A percentile compares a stretch with the other conserved stretches of the same genome.
Evolutionary conservation across 2,329 filamentous ascomycete genomes (phyloP).

Genomic region (Lasiodiplodia sp.): DNA sequence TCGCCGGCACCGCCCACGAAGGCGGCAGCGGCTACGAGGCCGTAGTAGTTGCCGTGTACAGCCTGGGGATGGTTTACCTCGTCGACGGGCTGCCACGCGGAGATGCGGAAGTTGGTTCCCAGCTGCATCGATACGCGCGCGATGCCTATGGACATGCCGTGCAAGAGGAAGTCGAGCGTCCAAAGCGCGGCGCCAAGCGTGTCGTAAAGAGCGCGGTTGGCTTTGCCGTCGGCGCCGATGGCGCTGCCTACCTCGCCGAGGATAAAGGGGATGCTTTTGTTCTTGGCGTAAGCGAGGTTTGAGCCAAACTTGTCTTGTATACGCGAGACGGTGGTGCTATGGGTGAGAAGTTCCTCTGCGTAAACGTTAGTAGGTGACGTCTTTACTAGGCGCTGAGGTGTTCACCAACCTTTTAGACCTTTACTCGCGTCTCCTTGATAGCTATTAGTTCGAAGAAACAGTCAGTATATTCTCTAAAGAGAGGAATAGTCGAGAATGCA

Average conservation of each 20-base stretch:
- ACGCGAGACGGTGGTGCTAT: background rate
- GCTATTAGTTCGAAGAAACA: background rate
- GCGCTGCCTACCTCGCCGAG: constrained; percentile 3
- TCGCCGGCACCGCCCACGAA: background rate
- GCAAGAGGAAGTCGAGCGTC: constrained; percentile 16
- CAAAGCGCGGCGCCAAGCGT: constrained; percentile 13
- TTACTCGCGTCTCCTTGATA: background rate
- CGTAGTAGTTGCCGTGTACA: constrained; percentile 13
- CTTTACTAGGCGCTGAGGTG: too few relatives aligned
- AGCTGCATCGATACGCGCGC: constrained; percentile 1
- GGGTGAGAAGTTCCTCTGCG: background rate
- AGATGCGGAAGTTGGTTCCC: background rate
- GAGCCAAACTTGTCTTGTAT: background rate
- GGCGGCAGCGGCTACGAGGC: background rate
- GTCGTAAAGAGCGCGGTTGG: background rate
- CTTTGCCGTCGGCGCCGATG: background rate
- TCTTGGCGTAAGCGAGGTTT: background rate
- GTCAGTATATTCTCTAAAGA: too few relatives aligned
- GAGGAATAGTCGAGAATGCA: too few relatives aligned
- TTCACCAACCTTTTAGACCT: background rate
- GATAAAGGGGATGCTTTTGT: background rate
- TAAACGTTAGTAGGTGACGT: too few relatives aligned
- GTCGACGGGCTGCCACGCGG: constrained; percentile 1
- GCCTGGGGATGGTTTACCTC: background rate
- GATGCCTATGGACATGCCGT: constrained; percentile 15